Conservation (phyloP, 306 rosid species). For the Abrus pulchellus region DNA sequence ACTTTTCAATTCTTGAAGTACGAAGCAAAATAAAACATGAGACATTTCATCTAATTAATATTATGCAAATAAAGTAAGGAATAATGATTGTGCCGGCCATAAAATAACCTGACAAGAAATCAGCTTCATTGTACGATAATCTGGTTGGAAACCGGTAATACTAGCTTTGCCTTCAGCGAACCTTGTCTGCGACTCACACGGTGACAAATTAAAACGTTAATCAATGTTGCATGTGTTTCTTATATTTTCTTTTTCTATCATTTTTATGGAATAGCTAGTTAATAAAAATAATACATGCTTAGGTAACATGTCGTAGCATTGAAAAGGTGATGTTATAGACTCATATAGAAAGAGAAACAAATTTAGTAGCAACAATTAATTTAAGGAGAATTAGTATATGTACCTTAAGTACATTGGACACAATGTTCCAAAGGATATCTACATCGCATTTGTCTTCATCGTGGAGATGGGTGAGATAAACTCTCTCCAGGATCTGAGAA, state of each 20-base stretch:
- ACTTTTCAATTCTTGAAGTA: too few relatives aligned
- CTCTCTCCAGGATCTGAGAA: slow-evolving; percentile 47
- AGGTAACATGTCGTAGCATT: neutral
- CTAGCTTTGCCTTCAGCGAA: slow-evolving; percentile 29
- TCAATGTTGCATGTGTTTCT: neutral
- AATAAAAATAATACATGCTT: neutral
- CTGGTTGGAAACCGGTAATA: slow-evolving; percentile 36
- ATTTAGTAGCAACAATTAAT: neutral
- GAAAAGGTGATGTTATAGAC: neutral
- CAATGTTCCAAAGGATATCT: slow-evolving; percentile 41
- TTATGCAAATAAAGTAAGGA: neutral
- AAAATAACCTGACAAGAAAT: slow-evolving; percentile 53
- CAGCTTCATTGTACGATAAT: slow-evolving; percentile 44
- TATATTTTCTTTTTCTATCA: neutral
- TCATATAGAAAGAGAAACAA: neutral
- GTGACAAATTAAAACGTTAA: slow-evolving; percentile 25
- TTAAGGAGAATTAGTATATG: neutral
- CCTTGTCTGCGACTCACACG: slow-evolving; percentile 26
- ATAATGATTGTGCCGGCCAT: slow-evolving; percentile 2
- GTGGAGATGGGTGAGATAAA: slow-evolving; percentile 52
- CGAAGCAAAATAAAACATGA: neutral
- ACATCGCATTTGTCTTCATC: slow-evolving; percentile 47
- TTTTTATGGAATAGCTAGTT: neutral
- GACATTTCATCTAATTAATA: neutral
- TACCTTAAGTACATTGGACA: slow-evolving; percentile 48